Evolutionary conservation across 78 protist species (phyloP), one percentile per base, ranked within the genome.

Genomic region (Dictyostelium capitatum): DNA sequence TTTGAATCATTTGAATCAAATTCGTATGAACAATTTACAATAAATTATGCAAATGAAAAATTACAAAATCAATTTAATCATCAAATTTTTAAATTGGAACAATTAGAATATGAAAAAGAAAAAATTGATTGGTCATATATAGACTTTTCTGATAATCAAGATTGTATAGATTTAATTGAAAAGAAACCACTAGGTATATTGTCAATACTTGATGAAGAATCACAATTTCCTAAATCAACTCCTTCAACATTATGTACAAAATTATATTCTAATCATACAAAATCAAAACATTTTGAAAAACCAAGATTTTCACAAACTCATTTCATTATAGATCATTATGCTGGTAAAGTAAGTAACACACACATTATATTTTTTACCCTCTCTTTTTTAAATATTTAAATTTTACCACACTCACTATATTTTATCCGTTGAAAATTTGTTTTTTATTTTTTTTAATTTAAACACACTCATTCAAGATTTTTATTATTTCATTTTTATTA

Each of bases 11-110:
- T 87, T 64, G 93, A 87, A 64, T 17, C 17, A 10, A 87, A 87
- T n/a, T 91, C 97, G 47, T 98, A 97, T 56, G 99, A 98, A 92
- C 99, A 98, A 77, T 94, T 98, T 30, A 95, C 98, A 64, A 98
- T 97, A 79, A 97, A 97, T 81, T 95, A 72, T 82, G 95, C 98
- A 77, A 98, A 98, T 92, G 99, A 98, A 93, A 92, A 79, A 78
- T 81, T 98, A 70, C 99, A 98, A 79, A 91, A 93, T 74, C 97
- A 82, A 83, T 98, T 97, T 74, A 89, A 67, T 75, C 83, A 90
- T 69, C 90, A 95, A 54, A 95, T 95, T n/a, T 97, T 97, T 65
- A 95, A 97, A 77, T 47, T 89, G 37, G 98, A 97, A 82, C 95
- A 96, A 82, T 73, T 50, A 41, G 96, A 93, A 57, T 98, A 98